Evolutionary conservation across 148 eudicot species (phyloP), one percentile per base, ranked within the genome.

Genomic region (Nyssa sinensis): DNA sequence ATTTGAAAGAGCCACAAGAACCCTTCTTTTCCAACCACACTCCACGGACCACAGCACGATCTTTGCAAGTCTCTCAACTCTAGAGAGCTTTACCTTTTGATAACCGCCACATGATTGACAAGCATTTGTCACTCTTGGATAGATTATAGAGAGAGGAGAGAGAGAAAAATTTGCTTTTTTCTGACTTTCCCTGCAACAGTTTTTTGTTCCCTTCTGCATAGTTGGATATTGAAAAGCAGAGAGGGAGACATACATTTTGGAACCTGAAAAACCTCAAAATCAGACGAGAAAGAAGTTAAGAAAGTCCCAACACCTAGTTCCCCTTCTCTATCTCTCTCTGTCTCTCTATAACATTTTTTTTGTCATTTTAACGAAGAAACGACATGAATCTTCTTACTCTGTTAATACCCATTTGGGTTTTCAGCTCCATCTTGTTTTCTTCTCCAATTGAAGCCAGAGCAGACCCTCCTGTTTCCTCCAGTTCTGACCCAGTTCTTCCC

Each of bases 401-500:
- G 61, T 29, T 79, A 1, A 39, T 79, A 49, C 72, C 81, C 67
- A 70, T 85, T 64, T 81, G 83, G 82, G 79, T 76, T 81, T 71
- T 75, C 0, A 41, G 70, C 24, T 64, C 24, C 60, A 7, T 33
- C 70, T 75, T 71, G 70, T 19, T 73, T 72, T 75, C 57, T 27
- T 47, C 75, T 59, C 71, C 76, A 28, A 59, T 78, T 73, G 77
- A 81, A 62, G 81, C 74, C 67, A 78, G 71, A 27, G 74, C 81
- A 27, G 73, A 34, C 41, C 82, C 84, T 30, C 79, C 80, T 63
- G 73, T 64, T 34, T 64, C 76, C 34, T 35, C 76, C 25, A 9
- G 35, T 24, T 37, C 82, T 62, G 86, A 87, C 70, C 90, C 90
- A 3, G 82, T 82, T 78, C 70, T 87, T 82, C 90, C 90, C 14